phyloP scores from a whole-genome alignment of 345 rosid genomes.

The Moricandia arvensis region DNA sequence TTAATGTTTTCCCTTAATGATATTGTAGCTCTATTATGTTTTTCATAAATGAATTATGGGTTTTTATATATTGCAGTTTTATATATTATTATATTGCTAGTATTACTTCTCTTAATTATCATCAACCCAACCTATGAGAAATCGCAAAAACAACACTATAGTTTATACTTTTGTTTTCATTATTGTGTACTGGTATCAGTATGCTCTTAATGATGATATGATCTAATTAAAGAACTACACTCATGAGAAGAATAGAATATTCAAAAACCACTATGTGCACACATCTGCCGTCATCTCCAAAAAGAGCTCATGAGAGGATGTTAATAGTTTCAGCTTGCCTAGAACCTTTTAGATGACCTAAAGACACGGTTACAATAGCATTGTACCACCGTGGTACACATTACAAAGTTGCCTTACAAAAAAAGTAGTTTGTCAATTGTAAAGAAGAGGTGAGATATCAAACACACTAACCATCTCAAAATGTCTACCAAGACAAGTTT shows the following conservation, averaged over 20 bases:
- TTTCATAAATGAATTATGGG: not conserved
- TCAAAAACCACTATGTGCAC: not conserved
- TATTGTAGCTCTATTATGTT: not conserved
- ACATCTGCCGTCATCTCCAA: not conserved
- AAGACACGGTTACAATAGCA: not conserved
- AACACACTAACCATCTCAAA: not conserved
- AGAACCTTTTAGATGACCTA: not conserved
- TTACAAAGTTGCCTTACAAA: not conserved
- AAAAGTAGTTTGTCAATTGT: not conserved
- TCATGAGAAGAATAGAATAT: not conserved
- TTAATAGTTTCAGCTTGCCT: not conserved
- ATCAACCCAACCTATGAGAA: not conserved
- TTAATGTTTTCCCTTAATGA: not conserved
- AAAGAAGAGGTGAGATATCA: not conserved
- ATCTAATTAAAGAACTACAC: not conserved
- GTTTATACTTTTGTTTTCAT: not conserved
- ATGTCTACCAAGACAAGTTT: not conserved
- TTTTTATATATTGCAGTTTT: not conserved
- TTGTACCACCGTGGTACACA: not conserved
- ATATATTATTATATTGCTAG: not conserved
- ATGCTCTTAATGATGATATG: not conserved
- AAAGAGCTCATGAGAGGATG: not conserved
- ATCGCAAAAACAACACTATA: not conserved
- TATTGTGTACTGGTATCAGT: not conserved
- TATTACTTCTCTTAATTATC: not conserved